Evolutionary conservation across 2,329 filamentous ascomycete genomes (phyloP).

Genomic region (Ascochyta viciae-villosae): DNA sequence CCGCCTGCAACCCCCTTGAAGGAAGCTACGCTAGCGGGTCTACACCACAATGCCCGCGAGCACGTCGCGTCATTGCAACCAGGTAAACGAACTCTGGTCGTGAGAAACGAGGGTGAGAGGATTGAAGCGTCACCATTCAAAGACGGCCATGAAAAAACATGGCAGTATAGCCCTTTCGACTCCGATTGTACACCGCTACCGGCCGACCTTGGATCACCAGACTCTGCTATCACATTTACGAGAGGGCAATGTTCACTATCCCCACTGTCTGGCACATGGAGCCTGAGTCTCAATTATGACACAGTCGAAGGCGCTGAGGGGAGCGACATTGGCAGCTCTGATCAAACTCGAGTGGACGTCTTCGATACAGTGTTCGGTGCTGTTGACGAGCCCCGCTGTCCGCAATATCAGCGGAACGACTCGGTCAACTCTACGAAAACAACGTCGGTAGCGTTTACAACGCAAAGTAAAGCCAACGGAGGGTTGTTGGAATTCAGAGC

Average conservation of each 20-base stretch:
- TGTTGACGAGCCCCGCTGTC: neutral
- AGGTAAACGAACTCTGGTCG: neutral
- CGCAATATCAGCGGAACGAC: neutral
- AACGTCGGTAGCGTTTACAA: neutral
- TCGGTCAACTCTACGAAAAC: neutral
- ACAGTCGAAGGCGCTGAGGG: neutral
- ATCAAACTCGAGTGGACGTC: neutral
- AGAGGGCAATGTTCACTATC: neutral
- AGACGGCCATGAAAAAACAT: neutral
- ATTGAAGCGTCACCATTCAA: neutral
- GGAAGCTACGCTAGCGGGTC: neutral
- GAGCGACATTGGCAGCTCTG: neutral
- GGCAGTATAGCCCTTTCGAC: neutral
- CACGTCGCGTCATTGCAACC: neutral
- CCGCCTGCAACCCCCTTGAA: neutral
- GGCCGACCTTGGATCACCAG: neutral
- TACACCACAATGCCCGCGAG: too few species aligned
- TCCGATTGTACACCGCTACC: neutral
- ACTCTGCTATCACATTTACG: neutral
- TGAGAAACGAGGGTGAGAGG: neutral
- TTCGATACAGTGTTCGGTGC: neutral
- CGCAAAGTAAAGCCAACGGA: conserved; percentile 20
- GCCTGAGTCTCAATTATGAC: neutral
- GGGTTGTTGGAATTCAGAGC: conserved; percentile 31
- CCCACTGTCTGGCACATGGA: neutral